A percentile compares a stretch with the other conserved stretches of the same genome.
These are phyloP conservation scores for Pholiota molesta DNA, from an alignment of 768 basidiomycete species.

Conservation along the genomic window DNA sequence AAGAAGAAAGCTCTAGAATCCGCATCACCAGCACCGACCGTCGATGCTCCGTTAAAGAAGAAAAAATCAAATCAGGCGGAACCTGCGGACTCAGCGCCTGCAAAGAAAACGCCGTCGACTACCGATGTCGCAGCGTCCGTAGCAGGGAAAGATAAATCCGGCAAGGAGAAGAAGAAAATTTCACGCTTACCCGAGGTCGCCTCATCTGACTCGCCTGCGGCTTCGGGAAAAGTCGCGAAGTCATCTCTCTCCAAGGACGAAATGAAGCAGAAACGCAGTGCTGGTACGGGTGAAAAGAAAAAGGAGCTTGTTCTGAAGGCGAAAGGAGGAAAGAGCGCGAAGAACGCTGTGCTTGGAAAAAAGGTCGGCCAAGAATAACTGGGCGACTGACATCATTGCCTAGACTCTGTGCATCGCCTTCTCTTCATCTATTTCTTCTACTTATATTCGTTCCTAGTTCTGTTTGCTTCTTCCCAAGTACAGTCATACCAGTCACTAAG, in stretches of 20 bases:
- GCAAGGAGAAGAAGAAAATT: conserved; percentile 17
- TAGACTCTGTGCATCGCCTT: not conserved
- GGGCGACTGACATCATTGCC: not conserved
- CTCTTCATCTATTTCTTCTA: not conserved
- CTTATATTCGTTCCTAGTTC: conserved; percentile 2
- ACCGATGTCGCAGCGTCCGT: conserved; percentile 11
- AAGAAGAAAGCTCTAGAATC: conserved; percentile 14
- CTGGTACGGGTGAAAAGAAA: conserved; percentile 56
- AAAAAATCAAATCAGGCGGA: conserved; percentile 12
- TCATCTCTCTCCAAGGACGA: conserved; percentile 42
- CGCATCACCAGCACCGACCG: not conserved
- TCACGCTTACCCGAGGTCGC: conserved; percentile 16
- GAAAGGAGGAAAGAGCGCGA: conserved; percentile 52
- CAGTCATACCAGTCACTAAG: not conserved
- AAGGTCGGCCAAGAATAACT: conserved; percentile 42
- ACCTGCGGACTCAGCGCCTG: conserved; percentile 3
- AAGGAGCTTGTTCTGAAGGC: conserved; percentile 45
- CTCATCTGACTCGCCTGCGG: conserved; percentile 7
- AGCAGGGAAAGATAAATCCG: conserved; percentile 18
- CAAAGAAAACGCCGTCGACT: conserved; percentile 10
- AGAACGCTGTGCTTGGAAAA: conserved; percentile 57
- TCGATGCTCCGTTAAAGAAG: conserved; percentile 22
- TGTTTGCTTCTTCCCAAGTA: conserved; percentile 1
- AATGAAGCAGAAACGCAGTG: conserved; percentile 54
- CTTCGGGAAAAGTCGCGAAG: conserved; percentile 20